Conservation (phyloP, 495 filamentous ascomycete genomes). For the Xylaria intraflava region DNA sequence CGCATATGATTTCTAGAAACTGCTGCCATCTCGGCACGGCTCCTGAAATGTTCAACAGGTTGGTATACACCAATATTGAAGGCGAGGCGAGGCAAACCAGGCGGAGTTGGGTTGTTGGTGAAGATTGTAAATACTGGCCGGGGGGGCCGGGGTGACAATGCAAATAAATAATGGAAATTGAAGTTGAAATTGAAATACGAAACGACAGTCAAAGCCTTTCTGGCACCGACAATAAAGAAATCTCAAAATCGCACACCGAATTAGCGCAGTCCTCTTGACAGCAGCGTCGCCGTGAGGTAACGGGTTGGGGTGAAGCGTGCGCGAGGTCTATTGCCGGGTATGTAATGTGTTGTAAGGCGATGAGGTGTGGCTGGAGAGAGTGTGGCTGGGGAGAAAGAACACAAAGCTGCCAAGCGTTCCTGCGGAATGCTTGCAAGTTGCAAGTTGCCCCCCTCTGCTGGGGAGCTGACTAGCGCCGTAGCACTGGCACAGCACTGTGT, state of each 20-base stretch:
- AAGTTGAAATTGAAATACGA: neutral
- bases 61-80: neutral
- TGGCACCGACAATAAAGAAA: neutral
- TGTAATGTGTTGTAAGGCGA: neutral
- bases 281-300: neutral
- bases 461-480: neutral
- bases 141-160: neutral
- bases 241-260: neutral
- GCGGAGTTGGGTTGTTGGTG: neutral
- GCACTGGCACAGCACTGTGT: neutral
- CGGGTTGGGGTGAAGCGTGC: neutral
- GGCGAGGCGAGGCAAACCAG: neutral
- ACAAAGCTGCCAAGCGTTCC: neutral
- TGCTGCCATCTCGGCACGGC: constrained; percentile 17
- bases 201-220: neutral
- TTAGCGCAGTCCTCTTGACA: neutral
- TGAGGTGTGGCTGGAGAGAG: constrained; percentile 3
- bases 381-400: constrained; percentile 4
- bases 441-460: neutral
- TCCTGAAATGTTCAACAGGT: neutral
- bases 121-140: neutral
- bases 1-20: constrained; percentile 16
- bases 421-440: neutral
- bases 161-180: neutral
- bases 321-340: neutral